Base-by-base conservation (phyloP, 441 rosid species). In the Corymbia calophylla region DNA sequence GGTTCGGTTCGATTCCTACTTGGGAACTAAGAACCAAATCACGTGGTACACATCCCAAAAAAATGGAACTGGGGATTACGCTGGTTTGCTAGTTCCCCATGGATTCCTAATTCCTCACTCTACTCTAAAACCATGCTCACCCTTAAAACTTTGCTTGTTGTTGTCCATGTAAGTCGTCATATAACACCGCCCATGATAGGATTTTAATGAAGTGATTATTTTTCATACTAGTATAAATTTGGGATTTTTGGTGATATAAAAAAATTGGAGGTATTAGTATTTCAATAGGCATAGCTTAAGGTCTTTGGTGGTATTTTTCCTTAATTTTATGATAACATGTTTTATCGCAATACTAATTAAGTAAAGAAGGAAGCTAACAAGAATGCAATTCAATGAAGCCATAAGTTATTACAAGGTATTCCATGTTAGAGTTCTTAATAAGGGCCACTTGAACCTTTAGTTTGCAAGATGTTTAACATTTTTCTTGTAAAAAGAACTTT, bases 151-250 rank as follows among this genome's bases (percentile, higher is more conserved):
- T 56, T 66, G 39, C 39, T 10, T 16, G 4, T 16, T 29, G 6
- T 31, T 66, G 77, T 66, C 44, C 23, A 31, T 31, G 35, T 66
- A 66, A 31, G 0, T n/a, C 35, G 15, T 0, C 0, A 64, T 3
- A 0, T 64, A 4, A 66, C 21, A 4, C 18, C 8, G 6, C 16
- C 1, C 0, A 0, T 1, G 21, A 16, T 31, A 9, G 11, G 18
- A 66, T 66, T 31, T 16, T 66, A 64, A 64, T 3, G 19, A 8
- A 64, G 23, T 16, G 39, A 31, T 1, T 31, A 1, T 35, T 66
- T 35, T 5, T 31, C 39, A 16, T 23, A 66, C 21, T 31, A 0
- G 4, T 66, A 66, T 16, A 31, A 31, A n/a, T 16, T 66, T 66
- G 77, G 2, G 39, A 31, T 7, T 32, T 66, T 66, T 2, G 3